These are phyloP conservation scores for Vigna reflexopilosa DNA, from an alignment of 306 rosid genomes.

Conservation along the genomic window DNA sequence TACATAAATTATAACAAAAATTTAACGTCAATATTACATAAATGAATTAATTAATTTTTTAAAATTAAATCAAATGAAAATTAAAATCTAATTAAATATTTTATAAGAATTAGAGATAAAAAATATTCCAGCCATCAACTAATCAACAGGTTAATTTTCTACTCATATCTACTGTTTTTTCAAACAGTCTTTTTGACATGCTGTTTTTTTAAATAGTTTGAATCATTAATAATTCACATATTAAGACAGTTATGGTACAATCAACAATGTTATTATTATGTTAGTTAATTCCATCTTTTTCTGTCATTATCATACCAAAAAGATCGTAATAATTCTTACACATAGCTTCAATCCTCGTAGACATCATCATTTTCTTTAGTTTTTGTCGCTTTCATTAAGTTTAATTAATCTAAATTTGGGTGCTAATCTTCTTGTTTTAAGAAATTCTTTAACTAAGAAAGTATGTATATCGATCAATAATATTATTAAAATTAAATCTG, in stretches of 20 bases:
- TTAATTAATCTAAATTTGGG: slow-evolving; percentile 25
- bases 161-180: not conserved
- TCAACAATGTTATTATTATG: slow-evolving; percentile 29
- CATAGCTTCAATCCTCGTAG: slow-evolving; percentile 16
- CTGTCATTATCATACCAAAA: slow-evolving; percentile 21
- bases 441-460: slow-evolving; percentile 28
- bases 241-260: not conserved
- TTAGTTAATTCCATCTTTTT: slow-evolving; percentile 7
- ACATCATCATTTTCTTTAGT: slow-evolving; percentile 9
- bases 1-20: no score
- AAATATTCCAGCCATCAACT: not conserved
- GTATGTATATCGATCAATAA: not conserved
- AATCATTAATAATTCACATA: not conserved
- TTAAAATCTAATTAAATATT: no score
- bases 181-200: not conserved
- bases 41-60: no score
- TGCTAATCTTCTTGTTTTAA: not conserved
- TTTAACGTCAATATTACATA: no score
- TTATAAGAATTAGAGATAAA: no score
- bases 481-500: no score
- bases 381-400: slow-evolving; percentile 31
- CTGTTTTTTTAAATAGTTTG: not conserved
- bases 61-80: no score
- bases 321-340: not conserved
- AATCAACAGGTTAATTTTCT: not conserved